Percentiles rank a stretch among this genome's conserved stretches.
phyloP scores from a whole-genome alignment of 2,329 filamentous ascomycete species.

The Paraphoma sp. region DNA sequence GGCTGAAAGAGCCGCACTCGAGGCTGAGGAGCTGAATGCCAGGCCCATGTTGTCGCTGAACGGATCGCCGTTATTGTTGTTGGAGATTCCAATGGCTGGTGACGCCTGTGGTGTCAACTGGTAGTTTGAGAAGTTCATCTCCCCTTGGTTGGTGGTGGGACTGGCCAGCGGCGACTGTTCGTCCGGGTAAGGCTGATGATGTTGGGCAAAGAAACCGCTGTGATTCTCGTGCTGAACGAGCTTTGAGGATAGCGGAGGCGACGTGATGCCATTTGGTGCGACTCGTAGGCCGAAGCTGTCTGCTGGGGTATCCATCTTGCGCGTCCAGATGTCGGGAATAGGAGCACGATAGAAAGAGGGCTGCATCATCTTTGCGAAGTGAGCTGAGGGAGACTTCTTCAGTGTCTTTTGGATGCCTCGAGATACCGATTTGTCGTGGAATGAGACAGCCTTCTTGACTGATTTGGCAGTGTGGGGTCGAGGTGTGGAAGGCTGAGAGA shows the following conservation, averaged over 20 bases:
- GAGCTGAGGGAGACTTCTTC: slow-evolving; percentile 24
- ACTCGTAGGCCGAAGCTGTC: slow-evolving; percentile 59
- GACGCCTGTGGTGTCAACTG: slow-evolving; percentile 45
- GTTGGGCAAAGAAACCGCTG: slow-evolving; percentile 28
- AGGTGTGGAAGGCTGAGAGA: slow-evolving; percentile 45
- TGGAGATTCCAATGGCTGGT: slow-evolving; percentile 32
- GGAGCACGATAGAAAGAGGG: slow-evolving; percentile 55
- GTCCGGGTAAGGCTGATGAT: slow-evolving; percentile 31
- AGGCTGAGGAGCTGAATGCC: slow-evolving; percentile 19
- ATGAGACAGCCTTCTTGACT: slow-evolving; percentile 35
- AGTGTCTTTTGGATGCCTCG: slow-evolving; percentile 30
- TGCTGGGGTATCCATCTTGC: slow-evolving; percentile 53
- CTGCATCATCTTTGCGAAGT: slow-evolving; percentile 61
- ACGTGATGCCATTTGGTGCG: slow-evolving; percentile 37
- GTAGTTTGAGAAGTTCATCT: slow-evolving; percentile 35
- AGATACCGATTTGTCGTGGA: slow-evolving; percentile 23
- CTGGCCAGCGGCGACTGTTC: slow-evolving; percentile 25
- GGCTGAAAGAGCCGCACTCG: slow-evolving; percentile 43
- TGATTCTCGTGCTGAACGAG: slow-evolving; percentile 30
- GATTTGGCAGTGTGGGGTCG: slow-evolving; percentile 25
- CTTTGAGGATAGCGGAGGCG: slow-evolving; percentile 37
- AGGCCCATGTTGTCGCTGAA: slow-evolving; percentile 33
- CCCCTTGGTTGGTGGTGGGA: slow-evolving; percentile 13
- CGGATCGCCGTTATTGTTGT: slow-evolving; percentile 20
- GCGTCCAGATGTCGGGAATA: slow-evolving; percentile 59